Percentiles rank a stretch among this genome's conserved stretches.
Evolutionary conservation across 805 yeast species (phyloP).

Genomic region (Yarrowia sp.): DNA sequence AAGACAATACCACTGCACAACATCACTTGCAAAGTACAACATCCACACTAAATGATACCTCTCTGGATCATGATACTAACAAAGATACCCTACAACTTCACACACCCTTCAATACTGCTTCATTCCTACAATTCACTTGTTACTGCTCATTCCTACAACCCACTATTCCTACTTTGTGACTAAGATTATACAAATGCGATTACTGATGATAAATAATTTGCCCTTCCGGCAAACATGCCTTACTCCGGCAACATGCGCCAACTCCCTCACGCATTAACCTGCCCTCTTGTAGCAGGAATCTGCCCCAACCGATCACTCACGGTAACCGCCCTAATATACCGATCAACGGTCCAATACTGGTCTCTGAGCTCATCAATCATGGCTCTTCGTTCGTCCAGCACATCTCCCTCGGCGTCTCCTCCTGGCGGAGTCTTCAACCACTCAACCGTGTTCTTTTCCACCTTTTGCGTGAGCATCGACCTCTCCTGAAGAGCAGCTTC

Average conservation of each 20-base stretch:
- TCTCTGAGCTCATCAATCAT: neutral
- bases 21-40: no score
- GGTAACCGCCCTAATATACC: neutral
- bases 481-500: conserved; percentile 15
- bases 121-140: no score
- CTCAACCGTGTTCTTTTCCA: neutral
- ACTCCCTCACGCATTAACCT: neutral
- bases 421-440: conserved; percentile 5
- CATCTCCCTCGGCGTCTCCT: neutral
- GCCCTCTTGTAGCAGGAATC: conserved; percentile 2
- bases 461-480: conserved; percentile 1
- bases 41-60: no score
- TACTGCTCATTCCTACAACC: no score
- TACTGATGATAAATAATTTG: conserved; percentile 10
- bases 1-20: no score
- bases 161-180: no score
- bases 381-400: neutral
- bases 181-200: conserved; percentile 13
- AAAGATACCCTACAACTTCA: no score
- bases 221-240: no score
- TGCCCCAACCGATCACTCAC: conserved; percentile 6
- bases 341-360: conserved; percentile 17
- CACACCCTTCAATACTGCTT: no score
- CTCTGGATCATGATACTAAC: no score
- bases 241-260: no score